phyloP scores from a whole-genome alignment of 352 stramenopile genomes.

The Phytopythium oedochilum region DNA sequence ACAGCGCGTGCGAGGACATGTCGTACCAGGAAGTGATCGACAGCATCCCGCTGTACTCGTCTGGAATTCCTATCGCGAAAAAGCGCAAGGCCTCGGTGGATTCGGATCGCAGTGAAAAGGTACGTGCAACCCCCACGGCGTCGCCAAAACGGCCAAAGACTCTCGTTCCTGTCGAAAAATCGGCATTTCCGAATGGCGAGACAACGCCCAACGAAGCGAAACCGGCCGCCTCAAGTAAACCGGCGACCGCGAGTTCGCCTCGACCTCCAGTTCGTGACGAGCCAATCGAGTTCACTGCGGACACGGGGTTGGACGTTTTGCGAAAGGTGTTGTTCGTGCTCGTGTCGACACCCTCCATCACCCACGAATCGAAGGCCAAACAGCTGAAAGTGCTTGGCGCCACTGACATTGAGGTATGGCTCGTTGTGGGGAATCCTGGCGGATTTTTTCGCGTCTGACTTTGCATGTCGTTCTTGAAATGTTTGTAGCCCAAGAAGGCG shows the following conservation, averaged over 20 bases:
- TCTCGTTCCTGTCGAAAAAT: background rate
- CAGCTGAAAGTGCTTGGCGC: constrained; percentile 32
- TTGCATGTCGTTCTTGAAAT: background rate
- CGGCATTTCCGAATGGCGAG: constrained; percentile 10
- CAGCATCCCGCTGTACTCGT: constrained; percentile 40
- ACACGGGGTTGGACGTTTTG: constrained; percentile 42
- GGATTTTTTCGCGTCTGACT: background rate
- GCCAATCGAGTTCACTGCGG: constrained; percentile 2
- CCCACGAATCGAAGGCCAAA: constrained; percentile 16
- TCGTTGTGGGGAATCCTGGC: background rate
- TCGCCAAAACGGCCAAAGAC: constrained; percentile 30
- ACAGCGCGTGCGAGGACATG: constrained; percentile 52
- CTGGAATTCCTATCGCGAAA: constrained; percentile 19
- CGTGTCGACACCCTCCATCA: constrained; percentile 30
- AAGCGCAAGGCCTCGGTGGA: constrained; percentile 28
- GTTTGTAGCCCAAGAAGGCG: constrained; percentile 36
- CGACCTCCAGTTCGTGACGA: background rate
- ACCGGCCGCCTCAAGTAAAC: background rate
- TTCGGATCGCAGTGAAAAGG: background rate
- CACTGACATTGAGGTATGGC: constrained; percentile 30
- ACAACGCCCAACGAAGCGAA: constrained; percentile 11
- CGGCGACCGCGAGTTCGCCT: background rate
- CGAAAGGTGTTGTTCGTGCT: constrained; percentile 56
- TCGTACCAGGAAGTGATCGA: constrained; percentile 55
- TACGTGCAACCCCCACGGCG: background rate